These are phyloP conservation scores for Prototheca wickerhamii DNA, from an alignment of 163 green algal species.

Conservation along the genomic window DNA sequence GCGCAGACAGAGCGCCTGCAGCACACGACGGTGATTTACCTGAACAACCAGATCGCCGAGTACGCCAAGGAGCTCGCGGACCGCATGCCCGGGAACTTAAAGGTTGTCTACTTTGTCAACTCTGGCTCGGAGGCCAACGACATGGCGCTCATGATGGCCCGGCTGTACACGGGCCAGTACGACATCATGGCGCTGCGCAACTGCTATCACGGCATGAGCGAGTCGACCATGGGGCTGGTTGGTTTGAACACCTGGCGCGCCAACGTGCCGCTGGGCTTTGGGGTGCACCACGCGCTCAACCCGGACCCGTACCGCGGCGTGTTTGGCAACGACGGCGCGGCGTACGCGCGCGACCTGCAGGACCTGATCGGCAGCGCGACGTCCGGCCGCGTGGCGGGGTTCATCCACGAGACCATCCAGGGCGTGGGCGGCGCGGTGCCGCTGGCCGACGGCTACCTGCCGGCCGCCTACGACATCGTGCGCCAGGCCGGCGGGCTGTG, in stretches of 20 bases:
- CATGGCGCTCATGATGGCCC: conserved; percentile 90
- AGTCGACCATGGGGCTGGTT: conserved; percentile 79
- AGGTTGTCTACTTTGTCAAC: conserved; percentile 94
- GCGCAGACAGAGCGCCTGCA: conserved; percentile 63
- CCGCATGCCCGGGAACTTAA: conserved; percentile 81
- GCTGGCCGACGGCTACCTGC: conserved; percentile 82
- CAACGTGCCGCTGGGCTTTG: conserved; percentile 66
- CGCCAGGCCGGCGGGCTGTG: conserved; percentile 79
- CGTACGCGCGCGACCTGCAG: conserved; percentile 45
- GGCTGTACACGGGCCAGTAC: conserved; percentile 79
- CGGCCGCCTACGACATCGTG: conserved; percentile 73
- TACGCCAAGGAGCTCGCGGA: conserved; percentile 90
- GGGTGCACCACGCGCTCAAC: conserved; percentile 81
- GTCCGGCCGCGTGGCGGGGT: conserved; percentile 72
- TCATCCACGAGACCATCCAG: conserved; percentile 91
- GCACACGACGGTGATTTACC: conserved; percentile 97
- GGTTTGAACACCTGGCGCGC: conserved; percentile 88
- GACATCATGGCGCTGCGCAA: conserved; percentile 87
- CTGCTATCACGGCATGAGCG: conserved; percentile 86
- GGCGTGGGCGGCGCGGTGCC: conserved; percentile 76
- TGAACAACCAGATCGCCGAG: conserved; percentile 82
- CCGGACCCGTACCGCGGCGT: conserved; percentile 83
- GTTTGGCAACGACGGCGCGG: conserved; percentile 72
- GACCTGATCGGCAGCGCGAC: conserved; percentile 63
- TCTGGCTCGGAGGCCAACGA: conserved; percentile 92